Evolutionary conservation across 2,329 filamentous ascomycete species (phyloP).

Genomic region (Ophiostoma sp.): DNA sequence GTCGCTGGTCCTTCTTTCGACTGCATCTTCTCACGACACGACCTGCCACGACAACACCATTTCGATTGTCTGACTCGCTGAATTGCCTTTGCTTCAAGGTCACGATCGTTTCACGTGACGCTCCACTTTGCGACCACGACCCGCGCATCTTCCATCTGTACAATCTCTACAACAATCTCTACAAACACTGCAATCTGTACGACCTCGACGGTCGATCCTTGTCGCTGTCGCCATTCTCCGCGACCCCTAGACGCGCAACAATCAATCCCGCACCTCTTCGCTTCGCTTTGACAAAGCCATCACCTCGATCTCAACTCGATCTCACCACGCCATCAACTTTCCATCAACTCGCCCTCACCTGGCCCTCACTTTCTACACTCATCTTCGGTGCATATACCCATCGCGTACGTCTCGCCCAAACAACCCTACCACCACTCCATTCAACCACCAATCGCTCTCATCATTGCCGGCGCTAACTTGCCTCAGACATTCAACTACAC

Average conservation of each 20-base stretch:
- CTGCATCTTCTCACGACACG: constrained; percentile 13
- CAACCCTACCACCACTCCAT: background rate
- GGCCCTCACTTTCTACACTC: background rate
- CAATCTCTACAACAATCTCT: background rate
- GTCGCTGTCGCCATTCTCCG: background rate
- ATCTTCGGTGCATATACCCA: background rate
- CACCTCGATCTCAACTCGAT: background rate
- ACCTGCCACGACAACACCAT: background rate
- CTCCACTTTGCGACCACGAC: background rate
- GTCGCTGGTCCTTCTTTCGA: background rate
- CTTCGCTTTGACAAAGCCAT: background rate
- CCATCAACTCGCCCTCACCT: background rate
- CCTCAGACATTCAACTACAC: background rate
- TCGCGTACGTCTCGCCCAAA: constrained; percentile 2
- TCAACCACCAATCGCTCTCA: background rate
- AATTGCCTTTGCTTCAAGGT: background rate
- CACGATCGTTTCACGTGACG: background rate
- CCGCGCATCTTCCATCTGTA: background rate
- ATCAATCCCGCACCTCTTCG: constrained; percentile 1
- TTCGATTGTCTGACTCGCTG: background rate
- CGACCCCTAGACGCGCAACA: constrained; percentile 13
- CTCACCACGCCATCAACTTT: background rate
- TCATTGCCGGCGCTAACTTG: constrained; percentile 9
- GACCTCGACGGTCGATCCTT: background rate
- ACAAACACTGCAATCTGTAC: background rate